Percentiles rank a stretch among this genome's conserved stretches.
These are phyloP conservation scores for Emergomyces orientalis DNA, from an alignment of 2,329 filamentous ascomycete genomes.

Conservation along the genomic window DNA sequence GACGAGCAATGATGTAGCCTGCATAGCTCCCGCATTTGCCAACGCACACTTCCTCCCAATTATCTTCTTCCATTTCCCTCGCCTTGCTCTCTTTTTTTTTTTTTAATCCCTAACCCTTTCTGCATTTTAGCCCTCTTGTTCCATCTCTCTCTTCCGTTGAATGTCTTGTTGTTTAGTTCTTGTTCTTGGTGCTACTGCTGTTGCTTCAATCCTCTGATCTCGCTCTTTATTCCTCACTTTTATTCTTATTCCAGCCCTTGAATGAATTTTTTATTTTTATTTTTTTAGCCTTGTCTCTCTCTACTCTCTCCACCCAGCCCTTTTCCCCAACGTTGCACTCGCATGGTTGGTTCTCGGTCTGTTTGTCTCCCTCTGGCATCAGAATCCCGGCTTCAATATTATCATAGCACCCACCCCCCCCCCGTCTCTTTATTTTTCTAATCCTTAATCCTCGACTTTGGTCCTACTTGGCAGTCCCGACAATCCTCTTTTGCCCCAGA, in stretches of 20 bases:
- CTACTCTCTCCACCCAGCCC: neutral
- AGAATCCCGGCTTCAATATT: neutral
- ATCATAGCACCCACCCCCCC: neutral
- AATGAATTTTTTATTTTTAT: neutral
- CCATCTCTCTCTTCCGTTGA: too few relatives aligned
- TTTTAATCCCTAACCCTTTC: neutral
- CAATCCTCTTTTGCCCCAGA: neutral
- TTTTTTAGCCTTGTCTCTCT: neutral
- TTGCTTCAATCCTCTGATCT: neutral
- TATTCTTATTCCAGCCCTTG: neutral
- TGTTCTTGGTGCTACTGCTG: neutral
- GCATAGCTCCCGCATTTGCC: conserved; percentile 3
- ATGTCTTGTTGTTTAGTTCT: neutral
- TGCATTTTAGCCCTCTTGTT: neutral
- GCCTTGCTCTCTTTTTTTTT: neutral
- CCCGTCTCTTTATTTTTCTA: neutral
- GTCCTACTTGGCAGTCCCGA: conserved; percentile 4
- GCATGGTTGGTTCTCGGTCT: neutral
- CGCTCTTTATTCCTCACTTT: neutral
- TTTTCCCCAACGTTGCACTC: conserved; percentile 3
- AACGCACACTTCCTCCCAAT: conserved; percentile 2
- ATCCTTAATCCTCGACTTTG: neutral
- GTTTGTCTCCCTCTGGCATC: conserved; percentile 1
- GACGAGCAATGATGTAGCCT: conserved; percentile 4
- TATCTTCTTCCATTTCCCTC: neutral